Base-by-base conservation (phyloP, 1,284 basidiomycete species). In the Fomitopsis pinicola region DNA sequence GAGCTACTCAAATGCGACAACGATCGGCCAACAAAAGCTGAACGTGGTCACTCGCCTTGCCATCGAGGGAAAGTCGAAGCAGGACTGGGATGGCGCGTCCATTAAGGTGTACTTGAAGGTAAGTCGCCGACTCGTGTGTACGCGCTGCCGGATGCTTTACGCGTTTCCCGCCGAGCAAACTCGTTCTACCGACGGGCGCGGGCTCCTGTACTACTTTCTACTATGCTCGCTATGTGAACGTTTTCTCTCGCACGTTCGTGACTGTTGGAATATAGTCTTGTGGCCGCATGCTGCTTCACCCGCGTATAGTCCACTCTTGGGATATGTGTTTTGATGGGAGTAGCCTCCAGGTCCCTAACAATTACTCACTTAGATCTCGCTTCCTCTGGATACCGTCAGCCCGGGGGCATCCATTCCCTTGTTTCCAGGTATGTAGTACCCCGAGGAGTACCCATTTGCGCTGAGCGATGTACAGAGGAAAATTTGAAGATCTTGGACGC, bases 91-190 rank as follows among this genome's bases (percentile, higher is more conserved):
- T 69, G 86, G 85, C 48, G 88, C 83, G 40, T 76, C 82, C 22
- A 82, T 92, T 57, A 85, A 80, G 68, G 85, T 92, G 78, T 92
- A 88, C 74, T 78, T 92, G 66, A 92, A 89, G 78, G 89, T 89
- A 64, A 64, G 52, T 38, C 7, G 78, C 69, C 30, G 28, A 42
- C 35, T 36, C 45, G 10, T 10, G 14, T 59, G 33, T 14, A 19
- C 45, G 45, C 12, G 22, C 26, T 9, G 38, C 26, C 8, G 45
- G 45, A 28, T 26, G 45, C 19, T 14, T 9, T 26, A 28, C 26
- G 45, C 45, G 26, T 10, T 52, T 58, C 46, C 45, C 50, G 46
- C 52, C 48, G 35, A 17, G 57, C 42, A 36, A 40, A 17, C 28
- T 28, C 12, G 15, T 10, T 36, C 8, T 59, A 12, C 5, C 9